phyloP scores from a whole-genome alignment of 305 asterid genomes.

The Rubia balearica region DNA sequence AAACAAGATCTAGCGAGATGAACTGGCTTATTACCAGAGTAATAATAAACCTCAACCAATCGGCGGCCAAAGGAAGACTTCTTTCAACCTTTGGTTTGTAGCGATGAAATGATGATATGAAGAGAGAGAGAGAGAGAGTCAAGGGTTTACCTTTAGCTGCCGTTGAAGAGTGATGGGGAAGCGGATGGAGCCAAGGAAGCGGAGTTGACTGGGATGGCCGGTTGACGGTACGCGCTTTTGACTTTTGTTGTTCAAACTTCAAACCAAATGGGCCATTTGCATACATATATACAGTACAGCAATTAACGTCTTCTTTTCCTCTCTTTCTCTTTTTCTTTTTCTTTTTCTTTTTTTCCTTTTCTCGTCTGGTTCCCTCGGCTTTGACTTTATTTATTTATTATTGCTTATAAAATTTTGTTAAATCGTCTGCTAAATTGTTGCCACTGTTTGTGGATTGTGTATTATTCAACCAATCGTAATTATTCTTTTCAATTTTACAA shows the following conservation, averaged over 20 bases:
- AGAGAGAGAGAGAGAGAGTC: neutral
- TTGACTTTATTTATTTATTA: conserved; percentile 5
- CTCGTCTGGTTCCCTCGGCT: conserved; percentile 12
- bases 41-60: conserved; percentile 5
- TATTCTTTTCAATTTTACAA: too few species aligned
- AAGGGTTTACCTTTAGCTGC: conserved; percentile 7
- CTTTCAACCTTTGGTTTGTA: neutral
- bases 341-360: neutral
- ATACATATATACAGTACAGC: too few species aligned
- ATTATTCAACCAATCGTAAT: too few species aligned
- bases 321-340: neutral
- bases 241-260: neutral
- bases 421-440: neutral
- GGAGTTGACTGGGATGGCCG: conserved; percentile 16
- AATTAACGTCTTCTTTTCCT: neutral
- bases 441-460: neutral
- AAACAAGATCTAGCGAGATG: conserved; percentile 11
- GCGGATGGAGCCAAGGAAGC: neutral
- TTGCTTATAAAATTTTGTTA: neutral
- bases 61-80: neutral
- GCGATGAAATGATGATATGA: neutral
- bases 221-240: conserved; percentile 12
- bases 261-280: neutral
- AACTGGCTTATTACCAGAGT: conserved; percentile 12
- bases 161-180: conserved; percentile 6